These are phyloP conservation scores for Acer campestre DNA, from an alignment of 345 rosid genomes.

Conservation along the genomic window DNA sequence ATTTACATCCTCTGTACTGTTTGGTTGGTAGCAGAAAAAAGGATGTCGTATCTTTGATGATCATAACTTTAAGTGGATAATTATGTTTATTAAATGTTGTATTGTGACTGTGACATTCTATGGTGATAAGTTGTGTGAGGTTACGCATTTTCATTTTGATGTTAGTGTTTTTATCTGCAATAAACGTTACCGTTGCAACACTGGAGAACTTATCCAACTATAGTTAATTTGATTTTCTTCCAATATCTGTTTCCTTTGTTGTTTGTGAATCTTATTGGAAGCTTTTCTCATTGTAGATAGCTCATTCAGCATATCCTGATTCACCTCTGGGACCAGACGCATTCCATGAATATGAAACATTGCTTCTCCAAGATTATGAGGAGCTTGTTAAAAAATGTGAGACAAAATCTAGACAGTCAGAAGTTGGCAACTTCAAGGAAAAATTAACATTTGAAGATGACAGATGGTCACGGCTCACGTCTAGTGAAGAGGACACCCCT, in stretches of 20 bases:
- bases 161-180: background rate
- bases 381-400: slow-evolving; percentile 61
- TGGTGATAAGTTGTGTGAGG: background rate
- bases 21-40: background rate
- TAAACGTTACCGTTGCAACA: background rate
- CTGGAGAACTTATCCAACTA: background rate
- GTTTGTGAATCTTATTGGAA: slow-evolving; percentile 15
- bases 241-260: slow-evolving; percentile 1
- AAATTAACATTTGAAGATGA: slow-evolving; percentile 43
- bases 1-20: background rate
- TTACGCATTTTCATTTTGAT: background rate
- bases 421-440: slow-evolving; percentile 30
- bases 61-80: background rate
- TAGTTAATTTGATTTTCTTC: background rate
- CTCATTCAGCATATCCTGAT: slow-evolving; percentile 81
- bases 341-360: slow-evolving; percentile 75
- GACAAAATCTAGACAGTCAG: slow-evolving; percentile 34
- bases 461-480: slow-evolving; percentile 63
- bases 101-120: slow-evolving; percentile 1
- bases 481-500: slow-evolving; percentile 49
- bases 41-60: background rate
- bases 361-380: slow-evolving; percentile 94
- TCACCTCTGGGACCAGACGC: slow-evolving; percentile 97
- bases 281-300: slow-evolving; percentile 47
- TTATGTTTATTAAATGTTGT: background rate